Evolutionary conservation across 805 yeast genomes (phyloP), one percentile per base, ranked within the genome.

Genomic region (Metschnikowia koreensis): DNA sequence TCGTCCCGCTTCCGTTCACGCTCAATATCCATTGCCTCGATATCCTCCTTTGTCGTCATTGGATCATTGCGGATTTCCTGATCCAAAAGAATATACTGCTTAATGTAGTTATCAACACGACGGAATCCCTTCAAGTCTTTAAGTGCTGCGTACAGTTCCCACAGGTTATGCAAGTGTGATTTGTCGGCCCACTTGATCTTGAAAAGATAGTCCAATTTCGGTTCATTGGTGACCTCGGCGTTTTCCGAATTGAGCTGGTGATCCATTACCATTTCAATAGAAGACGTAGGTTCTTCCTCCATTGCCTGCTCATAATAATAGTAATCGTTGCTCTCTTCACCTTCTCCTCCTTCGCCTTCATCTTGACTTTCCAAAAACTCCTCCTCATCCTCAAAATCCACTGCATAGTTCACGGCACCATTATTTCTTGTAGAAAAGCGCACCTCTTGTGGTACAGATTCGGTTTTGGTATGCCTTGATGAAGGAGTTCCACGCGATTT

Each of bases 91-190:
- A 94, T 82, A 62, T 71, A 82, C 61, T 86, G 90, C 63, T 86
- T 87, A 65, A 92, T 86, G 68, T 91, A 94, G 69, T 94, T 94
- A 54, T 93, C 98, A 17, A 94, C 80, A 59, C 86, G 85, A 66
- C 96, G 89, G 59, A 81, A 75, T 41, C 99, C 99, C 65, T 85
- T 85, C 55, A 76, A 68, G 16, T 69, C 66, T 43, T 79, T 79
- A 46, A 85, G 63, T 2, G 70, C 67, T 11, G 68, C 70, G 69
- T 86, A 91, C 1, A 81, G 66, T 66, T 92, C 97, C 97, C 97
- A 94, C 0, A 97, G 86, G 67, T 93, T 94, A 70, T 94, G 99
- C 55, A 94, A 75, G 71, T 94, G 98, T 12, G 97, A 88, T 55
- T 83, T 76, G 48, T 81, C 89, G 16, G 81, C 76, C 99, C 99